Evolutionary conservation across 805 yeast genomes (phyloP), one percentile per base, ranked within the genome.

Genomic region (Candida dendrica): DNA sequence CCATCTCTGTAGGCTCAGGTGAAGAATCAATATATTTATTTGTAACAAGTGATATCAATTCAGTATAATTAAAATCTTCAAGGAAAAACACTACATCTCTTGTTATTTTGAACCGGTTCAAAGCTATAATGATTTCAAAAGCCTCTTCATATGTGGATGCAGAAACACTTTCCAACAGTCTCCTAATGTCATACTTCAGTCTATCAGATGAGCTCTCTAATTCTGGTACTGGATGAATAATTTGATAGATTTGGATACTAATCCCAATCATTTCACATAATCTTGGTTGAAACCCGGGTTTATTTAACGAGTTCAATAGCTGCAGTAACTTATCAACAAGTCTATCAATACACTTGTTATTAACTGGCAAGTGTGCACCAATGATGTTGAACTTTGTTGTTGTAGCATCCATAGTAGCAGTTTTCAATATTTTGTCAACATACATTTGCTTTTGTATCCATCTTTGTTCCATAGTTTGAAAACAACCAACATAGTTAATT

Each of bases 111-210:
- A 36, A 33, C n/a, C 18, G 22, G 34, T 16, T 40, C 8, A 52
- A 34, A 11, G 39, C 44, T 4, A 44, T 29, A 2, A 45, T 18
- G 2, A 40, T 20, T 4, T 40, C 36, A 3, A 37, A 27, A 4
- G 34, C 26, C 3, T 36, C 43, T 7, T 29, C 31, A 20, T 18
- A 32, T 3, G 20, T 26, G 11, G 17, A 26, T 3, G 49, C 35
- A 1, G 32, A 30, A 2, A 52, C 8, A 6, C 22, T 36, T 14
- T 46, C 53, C 3, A 49, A 17, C 16, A 42, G 31, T 14, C 50
- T 47, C 14, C 44, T 36, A 3, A 55, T 18, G 14, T 42, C 49
- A 39, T 45, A 41, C 26, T 49, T 53, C 34, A 56, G 37, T 20
- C 51, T 42, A 19, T 53, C 52, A 3, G 51, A 26, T 6, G 48